phyloP scores from a whole-genome alignment of 805 yeast species.

The Tetrapisispora iriomotensis region DNA sequence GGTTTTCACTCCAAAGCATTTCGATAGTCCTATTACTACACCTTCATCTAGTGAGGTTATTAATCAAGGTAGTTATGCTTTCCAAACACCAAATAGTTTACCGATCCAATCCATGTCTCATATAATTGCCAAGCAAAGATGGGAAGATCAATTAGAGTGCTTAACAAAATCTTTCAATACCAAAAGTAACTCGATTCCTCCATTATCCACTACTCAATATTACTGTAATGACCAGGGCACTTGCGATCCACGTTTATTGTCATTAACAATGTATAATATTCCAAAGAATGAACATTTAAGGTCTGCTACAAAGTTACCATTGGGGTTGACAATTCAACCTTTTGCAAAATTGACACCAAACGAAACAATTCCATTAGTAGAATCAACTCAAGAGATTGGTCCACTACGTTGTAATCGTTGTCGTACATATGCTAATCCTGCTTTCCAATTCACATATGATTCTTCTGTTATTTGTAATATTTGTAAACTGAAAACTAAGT shows the following conservation, averaged over 20 bases:
- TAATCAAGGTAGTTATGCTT: constrained; percentile 3
- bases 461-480: constrained; percentile 70
- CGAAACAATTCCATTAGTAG: constrained; percentile 35
- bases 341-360: constrained; percentile 57
- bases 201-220: constrained; percentile 63
- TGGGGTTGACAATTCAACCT: constrained; percentile 71
- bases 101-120: constrained; percentile 18
- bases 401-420: constrained; percentile 83
- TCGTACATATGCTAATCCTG: constrained; percentile 78
- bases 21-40: constrained; percentile 7
- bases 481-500: constrained; percentile 63
- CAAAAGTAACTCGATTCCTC: constrained; percentile 65
- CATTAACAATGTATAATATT: constrained; percentile 70
- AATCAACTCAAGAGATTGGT: constrained; percentile 25
- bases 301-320: constrained; percentile 59
- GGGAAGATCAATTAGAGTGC: constrained; percentile 30
- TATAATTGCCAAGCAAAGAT: constrained; percentile 28
- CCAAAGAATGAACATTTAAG: constrained; percentile 69
- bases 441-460: constrained; percentile 52
- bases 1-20: constrained; percentile 10
- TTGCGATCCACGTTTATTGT: constrained; percentile 66
- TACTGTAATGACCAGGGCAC: constrained; percentile 70
- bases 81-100: constrained; percentile 3
- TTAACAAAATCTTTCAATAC: constrained; percentile 48
- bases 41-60: constrained; percentile 1